Evolutionary conservation across 768 basidiomycete genomes (phyloP), one percentile per base, ranked within the genome.

Genomic region (Filobasidium floriforme): DNA sequence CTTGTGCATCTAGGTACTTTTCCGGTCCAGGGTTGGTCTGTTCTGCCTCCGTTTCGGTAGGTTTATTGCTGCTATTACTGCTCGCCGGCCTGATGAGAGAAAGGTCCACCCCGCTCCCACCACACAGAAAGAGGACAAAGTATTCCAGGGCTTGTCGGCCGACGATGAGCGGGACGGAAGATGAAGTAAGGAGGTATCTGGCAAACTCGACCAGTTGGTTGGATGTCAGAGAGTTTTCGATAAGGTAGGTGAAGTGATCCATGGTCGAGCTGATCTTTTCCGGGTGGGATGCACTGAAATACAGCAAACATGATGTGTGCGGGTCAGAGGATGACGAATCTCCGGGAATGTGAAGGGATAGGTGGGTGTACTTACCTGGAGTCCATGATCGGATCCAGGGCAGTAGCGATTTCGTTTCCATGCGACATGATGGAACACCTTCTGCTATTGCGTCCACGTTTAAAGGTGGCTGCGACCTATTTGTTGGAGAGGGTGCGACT

Each of bases 61-160:
- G 65, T 84, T 37, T 37, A 37, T 37, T 37, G 32, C 32, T 37
- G 9, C 32, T 37, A 9, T 37, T 37, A 37, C 32, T 37, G 32
- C 32, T 37, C 32, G 32, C 29, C 18, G 64, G 57, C 22, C 60
- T 29, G 26, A 62, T 41, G 44, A 85, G 84, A 26, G 81, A 82
- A 40, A 92, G 81, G 62, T 81, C 80, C 76, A 74, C 37, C 3
- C 70, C 68, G 14, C 68, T 69, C 0, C 77, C 77, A 12, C 68
- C 72, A 62, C 71, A 71, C 6, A 78, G 63, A 4, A 72, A 65
- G 4, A 68, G 55, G 69, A 92, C 89, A 57, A 92, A 86, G 73
- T 92, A 90, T 18, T 88, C 86, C 22, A 97, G 82, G 32, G 93
- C 87, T 72, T 91, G 88, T 71, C 93, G 84, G 28, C 89, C 90